phyloP scores from a whole-genome alignment of 2,329 filamentous ascomycete species.

The Fusarium mundagurra region DNA sequence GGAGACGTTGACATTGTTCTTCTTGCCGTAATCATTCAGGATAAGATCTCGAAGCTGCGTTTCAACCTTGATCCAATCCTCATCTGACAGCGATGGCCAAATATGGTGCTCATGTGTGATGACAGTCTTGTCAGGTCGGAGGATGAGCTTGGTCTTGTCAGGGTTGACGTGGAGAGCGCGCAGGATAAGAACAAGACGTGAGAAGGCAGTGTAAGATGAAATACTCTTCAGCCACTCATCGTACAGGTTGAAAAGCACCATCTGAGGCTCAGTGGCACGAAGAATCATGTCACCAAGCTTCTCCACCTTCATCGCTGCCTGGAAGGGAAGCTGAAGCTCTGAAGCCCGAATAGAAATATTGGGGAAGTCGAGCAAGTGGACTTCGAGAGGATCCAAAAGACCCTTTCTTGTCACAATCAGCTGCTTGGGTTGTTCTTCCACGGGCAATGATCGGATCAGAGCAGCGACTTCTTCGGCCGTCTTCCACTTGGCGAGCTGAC shows the following conservation, averaged over 20 bases:
- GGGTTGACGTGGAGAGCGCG: conserved; percentile 97
- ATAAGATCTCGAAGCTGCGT: conserved; percentile 95
- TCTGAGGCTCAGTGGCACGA: conserved; percentile 97
- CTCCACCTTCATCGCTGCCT: conserved; percentile 99
- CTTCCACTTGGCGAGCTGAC: conserved; percentile 99
- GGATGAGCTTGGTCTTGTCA: conserved; percentile 95
- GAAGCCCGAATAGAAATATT: conserved; percentile 99
- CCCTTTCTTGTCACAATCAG: conserved; percentile 98
- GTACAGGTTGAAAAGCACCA: conserved; percentile 99
- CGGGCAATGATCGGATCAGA: conserved; percentile 91
- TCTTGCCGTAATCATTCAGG: conserved; percentile 98
- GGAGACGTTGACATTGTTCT: conserved; percentile 99
- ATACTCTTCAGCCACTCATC: conserved; percentile 99
- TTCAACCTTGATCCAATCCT: conserved; percentile 99
- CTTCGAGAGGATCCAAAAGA: conserved; percentile 94
- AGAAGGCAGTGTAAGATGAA: conserved; percentile 98
- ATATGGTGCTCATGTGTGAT: conserved; percentile 99
- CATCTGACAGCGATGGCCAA: conserved; percentile 92
- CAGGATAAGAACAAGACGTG: conserved; percentile 89
- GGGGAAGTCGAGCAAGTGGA: conserved; percentile 96
- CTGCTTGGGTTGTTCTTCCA: conserved; percentile 98
- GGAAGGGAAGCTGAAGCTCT: conserved; percentile 96
- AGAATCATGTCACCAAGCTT: conserved; percentile 99
- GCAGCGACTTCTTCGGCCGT: conserved; percentile 99
- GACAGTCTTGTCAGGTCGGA: conserved; percentile 96